A percentile compares a stretch with the other conserved stretches of the same genome.
Conservation (phyloP, 2,329 filamentous ascomycete species). For the Hymenoscyphus linearis region DNA sequence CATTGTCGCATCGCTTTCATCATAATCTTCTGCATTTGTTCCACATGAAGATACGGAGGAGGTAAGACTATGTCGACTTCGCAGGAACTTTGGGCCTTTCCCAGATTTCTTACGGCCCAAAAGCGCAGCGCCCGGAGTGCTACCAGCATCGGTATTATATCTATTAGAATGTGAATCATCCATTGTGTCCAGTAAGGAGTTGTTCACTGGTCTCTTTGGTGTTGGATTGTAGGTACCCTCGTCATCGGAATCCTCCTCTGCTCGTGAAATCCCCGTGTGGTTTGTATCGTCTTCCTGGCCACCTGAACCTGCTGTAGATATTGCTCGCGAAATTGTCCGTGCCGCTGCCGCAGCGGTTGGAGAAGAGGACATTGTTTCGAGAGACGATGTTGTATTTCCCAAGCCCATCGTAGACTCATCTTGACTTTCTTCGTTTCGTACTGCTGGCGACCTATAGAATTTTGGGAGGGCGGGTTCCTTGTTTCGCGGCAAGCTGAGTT, state of each 20-base stretch:
- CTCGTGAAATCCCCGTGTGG: constrained; percentile 9
- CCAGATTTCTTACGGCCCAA: constrained; percentile 33
- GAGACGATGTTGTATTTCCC: constrained; percentile 42
- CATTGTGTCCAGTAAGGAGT: constrained; percentile 15
- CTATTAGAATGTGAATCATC: constrained; percentile 28
- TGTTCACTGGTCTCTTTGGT: constrained; percentile 19
- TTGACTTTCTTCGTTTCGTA: constrained; percentile 6
- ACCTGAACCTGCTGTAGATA: constrained; percentile 40
- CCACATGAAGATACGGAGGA: constrained; percentile 56
- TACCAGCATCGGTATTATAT: constrained; percentile 39
- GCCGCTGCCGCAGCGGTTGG: constrained; percentile 51
- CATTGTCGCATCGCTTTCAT: constrained; percentile 62
- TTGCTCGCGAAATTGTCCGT: constrained; percentile 47
- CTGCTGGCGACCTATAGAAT: constrained; percentile 26
- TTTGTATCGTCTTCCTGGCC: constrained; percentile 10
- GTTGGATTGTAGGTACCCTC: constrained; percentile 24
- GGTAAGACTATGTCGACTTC: constrained; percentile 50
- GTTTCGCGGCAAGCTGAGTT: background rate
- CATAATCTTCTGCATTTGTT: constrained; percentile 48
- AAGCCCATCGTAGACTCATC: constrained; percentile 19
- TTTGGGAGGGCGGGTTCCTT: constrained; percentile 27
- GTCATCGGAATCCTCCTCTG: constrained; percentile 15
- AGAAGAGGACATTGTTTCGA: constrained; percentile 52
- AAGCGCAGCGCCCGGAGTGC: constrained; percentile 43
- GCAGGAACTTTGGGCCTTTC: constrained; percentile 52